These are phyloP conservation scores for Diaporthe vexans DNA, from an alignment of 2,329 filamentous ascomycete genomes.

Conservation along the genomic window DNA sequence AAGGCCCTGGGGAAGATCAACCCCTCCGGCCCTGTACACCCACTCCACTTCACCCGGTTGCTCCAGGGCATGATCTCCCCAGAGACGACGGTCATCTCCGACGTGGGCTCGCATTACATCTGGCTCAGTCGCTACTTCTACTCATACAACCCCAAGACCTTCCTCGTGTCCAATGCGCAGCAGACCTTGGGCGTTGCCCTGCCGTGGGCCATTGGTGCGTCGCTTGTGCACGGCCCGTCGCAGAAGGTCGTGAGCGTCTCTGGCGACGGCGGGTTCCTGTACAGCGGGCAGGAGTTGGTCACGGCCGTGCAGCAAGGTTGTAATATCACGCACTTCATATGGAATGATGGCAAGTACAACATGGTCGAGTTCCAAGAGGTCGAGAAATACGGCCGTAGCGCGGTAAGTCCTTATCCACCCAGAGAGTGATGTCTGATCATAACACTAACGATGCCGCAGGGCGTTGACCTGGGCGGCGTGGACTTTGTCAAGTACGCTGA, in stretches of 20 bases:
- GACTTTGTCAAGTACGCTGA: slow-evolving; percentile 63
- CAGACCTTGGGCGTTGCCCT: slow-evolving; percentile 63
- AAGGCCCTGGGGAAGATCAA: slow-evolving; percentile 44
- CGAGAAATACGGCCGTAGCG: slow-evolving; percentile 61
- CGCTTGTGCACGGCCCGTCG: slow-evolving; percentile 56
- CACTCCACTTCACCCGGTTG: slow-evolving; percentile 59
- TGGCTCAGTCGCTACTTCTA: slow-evolving; percentile 62
- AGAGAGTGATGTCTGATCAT: too few relatives aligned
- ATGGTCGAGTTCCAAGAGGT: slow-evolving; percentile 67
- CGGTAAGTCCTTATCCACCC: slow-evolving; percentile 21
- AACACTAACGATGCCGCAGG: slow-evolving; percentile 41
- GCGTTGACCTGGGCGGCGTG: slow-evolving; percentile 60
- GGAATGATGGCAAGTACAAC: slow-evolving; percentile 64
- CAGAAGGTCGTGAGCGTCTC: slow-evolving; percentile 59
- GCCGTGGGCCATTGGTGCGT: slow-evolving; percentile 63
- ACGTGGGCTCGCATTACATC: slow-evolving; percentile 64
- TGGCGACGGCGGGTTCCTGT: slow-evolving; percentile 65
- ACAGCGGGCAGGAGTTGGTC: slow-evolving; percentile 59
- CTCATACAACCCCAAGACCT: slow-evolving; percentile 58
- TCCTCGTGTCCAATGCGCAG: slow-evolving; percentile 63
- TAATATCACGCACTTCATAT: slow-evolving; percentile 64
- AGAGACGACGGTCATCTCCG: slow-evolving; percentile 58
- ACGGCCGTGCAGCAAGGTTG: slow-evolving; percentile 62
- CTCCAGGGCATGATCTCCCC: slow-evolving; percentile 57
- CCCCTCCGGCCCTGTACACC: slow-evolving; percentile 54